Percentiles rank a stretch among this genome's conserved stretches.
phyloP scores from a whole-genome alignment of 345 rosid genomes.

The Schrenkiella parvula region DNA sequence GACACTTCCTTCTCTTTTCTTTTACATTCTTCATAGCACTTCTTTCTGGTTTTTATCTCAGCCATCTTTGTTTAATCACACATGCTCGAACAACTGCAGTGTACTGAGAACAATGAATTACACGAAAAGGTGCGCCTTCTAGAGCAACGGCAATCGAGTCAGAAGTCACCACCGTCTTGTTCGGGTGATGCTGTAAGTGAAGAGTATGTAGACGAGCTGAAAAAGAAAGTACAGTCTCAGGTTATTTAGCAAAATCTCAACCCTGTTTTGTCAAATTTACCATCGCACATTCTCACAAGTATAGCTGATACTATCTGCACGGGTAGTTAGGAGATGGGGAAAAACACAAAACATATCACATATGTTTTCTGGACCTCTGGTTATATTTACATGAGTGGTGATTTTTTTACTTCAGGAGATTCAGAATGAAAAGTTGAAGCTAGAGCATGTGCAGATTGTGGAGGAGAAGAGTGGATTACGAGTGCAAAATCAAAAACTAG shows the following conservation, averaged over 20 bases:
- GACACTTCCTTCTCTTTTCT: background rate
- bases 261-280: background rate
- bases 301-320: slow-evolving; percentile 1
- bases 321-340: background rate
- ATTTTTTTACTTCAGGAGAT: slow-evolving; percentile 47
- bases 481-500: slow-evolving; percentile 77
- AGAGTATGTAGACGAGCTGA: slow-evolving; percentile 56
- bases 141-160: slow-evolving; percentile 45
- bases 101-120: slow-evolving; percentile 69
- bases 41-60: background rate
- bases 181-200: slow-evolving; percentile 43
- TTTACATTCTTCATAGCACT: background rate
- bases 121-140: slow-evolving; percentile 60
- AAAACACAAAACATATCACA: background rate
- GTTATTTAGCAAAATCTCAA: slow-evolving; percentile 31
- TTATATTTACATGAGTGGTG: background rate
- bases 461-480: slow-evolving; percentile 79
- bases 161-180: slow-evolving; percentile 37
- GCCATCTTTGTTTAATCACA: slow-evolving; percentile 4
- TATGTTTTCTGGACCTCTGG: background rate
- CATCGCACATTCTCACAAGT: background rate
- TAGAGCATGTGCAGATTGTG: slow-evolving; percentile 63
- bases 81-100: slow-evolving; percentile 41
- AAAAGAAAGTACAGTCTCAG: slow-evolving; percentile 78
- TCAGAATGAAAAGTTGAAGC: slow-evolving; percentile 75